Evolutionary conservation across 345 rosid species (phyloP), one percentile per base, ranked within the genome.

Genomic region (Abelmoschus esculentus): DNA sequence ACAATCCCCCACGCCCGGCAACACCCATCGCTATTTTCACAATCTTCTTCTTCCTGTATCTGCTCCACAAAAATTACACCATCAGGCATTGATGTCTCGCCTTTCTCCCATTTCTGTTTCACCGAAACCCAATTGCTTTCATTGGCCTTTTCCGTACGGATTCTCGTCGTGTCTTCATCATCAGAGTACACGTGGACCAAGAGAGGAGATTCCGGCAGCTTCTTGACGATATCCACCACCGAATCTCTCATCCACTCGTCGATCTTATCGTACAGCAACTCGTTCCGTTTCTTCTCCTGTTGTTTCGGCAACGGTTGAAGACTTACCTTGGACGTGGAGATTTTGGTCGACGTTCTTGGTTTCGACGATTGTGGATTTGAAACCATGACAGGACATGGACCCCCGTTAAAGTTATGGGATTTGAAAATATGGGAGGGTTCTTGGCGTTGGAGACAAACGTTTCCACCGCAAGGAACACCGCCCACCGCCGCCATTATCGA

Each of bases 181-280:
- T 78, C 81, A 61, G 83, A 68, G 73, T 80, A 84, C 13, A 92
- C 86, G 8, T 87, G 91, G 38, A 92, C 84, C 56, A 92, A 63
- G 17, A 90, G 60, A 73, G 96, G 92, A 28, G 92, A 84, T 68
- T 81, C 83, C 36, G 80, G 67, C 2, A 92, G 76, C 67, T 82
- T 90, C 83, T 83, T 82, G 28, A 92, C 96, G 63, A 92, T 88
- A 74, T 90, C 95, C 50, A 40, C 79, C 66, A 90, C 96, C 47
- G 96, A 92, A n/a, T 76, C 82, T 12, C 74, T 77, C 86, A 90
- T 81, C 96, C 98, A 92, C 52, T 74, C 79, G 61, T 92, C 98
- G 10, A 92, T 55, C 72, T 76, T 86, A 26, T 85, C 89, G 13
- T 70, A 3, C 77, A 75, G 64, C 19, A 26, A 65, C 0, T 26